Percentiles rank a stretch among this genome's conserved stretches.
These are phyloP conservation scores for Imleria badia DNA, from an alignment of 768 basidiomycete genomes.

Conservation along the genomic window DNA sequence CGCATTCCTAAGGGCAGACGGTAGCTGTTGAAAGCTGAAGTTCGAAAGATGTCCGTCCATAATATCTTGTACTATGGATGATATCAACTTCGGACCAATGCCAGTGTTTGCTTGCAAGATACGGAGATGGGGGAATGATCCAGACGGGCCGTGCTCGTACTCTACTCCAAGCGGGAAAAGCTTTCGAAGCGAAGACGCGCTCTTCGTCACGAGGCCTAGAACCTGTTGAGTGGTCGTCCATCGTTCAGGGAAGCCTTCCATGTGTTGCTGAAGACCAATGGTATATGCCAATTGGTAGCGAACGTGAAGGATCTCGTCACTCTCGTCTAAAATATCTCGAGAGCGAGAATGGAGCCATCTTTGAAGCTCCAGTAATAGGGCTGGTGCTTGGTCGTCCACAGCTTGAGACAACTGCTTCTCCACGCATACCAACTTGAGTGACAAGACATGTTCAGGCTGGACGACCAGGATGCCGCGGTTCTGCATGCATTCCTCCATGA, in stretches of 20 bases:
- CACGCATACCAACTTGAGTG: conserved; percentile 47
- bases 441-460: conserved; percentile 56
- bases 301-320: conserved; percentile 33
- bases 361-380: conserved; percentile 27
- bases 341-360: conserved; percentile 23
- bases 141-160: conserved; percentile 1
- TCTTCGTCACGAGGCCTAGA: conserved; percentile 24
- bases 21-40: conserved; percentile 12
- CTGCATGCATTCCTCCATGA: conserved; percentile 40
- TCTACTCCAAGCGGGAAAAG: conserved; percentile 13
- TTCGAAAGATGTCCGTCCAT: conserved; percentile 12
- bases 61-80: conserved; percentile 12
- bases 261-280: conserved; percentile 24
- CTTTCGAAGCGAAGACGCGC: conserved; percentile 7
- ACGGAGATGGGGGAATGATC: conserved; percentile 25
- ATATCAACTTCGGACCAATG: conserved; percentile 10
- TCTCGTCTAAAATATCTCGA: conserved; percentile 32
- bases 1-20: not conserved
- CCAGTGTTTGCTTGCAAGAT: conserved; percentile 16
- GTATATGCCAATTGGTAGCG: conserved; percentile 40
- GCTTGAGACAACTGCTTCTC: conserved; percentile 30
- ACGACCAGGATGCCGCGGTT: conserved; percentile 44
- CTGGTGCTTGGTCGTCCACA: not conserved
- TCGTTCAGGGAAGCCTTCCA: conserved; percentile 34
- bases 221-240: conserved; percentile 35